Evolutionary conservation across 2,329 filamentous ascomycete genomes (phyloP).

Genomic region (Talaromyces verruculosus): DNA sequence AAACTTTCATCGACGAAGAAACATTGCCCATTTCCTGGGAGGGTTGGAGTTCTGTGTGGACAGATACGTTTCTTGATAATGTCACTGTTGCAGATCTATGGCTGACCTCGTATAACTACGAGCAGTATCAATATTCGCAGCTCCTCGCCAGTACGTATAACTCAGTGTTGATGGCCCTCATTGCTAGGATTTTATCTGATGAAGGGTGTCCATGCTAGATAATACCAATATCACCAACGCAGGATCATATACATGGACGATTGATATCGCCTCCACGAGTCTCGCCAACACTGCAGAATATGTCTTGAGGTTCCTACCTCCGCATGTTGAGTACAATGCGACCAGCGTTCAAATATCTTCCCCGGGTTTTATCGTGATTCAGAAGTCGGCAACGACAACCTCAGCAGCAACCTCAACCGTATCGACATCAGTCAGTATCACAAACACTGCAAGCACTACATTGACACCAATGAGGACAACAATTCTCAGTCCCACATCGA

Average conservation of each 20-base stretch:
- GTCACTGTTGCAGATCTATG: slow-evolving; percentile 15
- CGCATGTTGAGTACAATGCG: slow-evolving; percentile 13
- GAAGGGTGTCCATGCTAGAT: neutral
- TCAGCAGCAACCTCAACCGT: neutral
- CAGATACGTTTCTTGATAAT: neutral
- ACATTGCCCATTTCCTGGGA: too few relatives aligned
- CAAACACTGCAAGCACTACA: neutral
- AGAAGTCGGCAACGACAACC: neutral
- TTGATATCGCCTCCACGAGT: slow-evolving; percentile 14
- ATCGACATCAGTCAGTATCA: neutral
- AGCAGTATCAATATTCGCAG: slow-evolving; percentile 15
- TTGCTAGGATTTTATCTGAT: neutral
- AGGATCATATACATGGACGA: slow-evolving; percentile 15
- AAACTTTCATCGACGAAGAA: too few relatives aligned
- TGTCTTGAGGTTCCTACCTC: slow-evolving; percentile 13
- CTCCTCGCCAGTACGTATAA: slow-evolving; percentile 2
- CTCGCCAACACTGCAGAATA: slow-evolving; percentile 20
- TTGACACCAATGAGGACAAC: neutral
- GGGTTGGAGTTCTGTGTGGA: too few relatives aligned
- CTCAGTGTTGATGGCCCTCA: too few relatives aligned
- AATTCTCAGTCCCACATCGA: neutral
- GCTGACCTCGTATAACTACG: slow-evolving; percentile 19
- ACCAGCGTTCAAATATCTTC: slow-evolving; percentile 10
- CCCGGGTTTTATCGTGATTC: neutral
- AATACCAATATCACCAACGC: neutral